A percentile compares a stretch with the other conserved stretches of the same genome.
These are phyloP conservation scores for Gastrolobium bilobum DNA, from an alignment of 306 rosid genomes.

Conservation along the genomic window DNA sequence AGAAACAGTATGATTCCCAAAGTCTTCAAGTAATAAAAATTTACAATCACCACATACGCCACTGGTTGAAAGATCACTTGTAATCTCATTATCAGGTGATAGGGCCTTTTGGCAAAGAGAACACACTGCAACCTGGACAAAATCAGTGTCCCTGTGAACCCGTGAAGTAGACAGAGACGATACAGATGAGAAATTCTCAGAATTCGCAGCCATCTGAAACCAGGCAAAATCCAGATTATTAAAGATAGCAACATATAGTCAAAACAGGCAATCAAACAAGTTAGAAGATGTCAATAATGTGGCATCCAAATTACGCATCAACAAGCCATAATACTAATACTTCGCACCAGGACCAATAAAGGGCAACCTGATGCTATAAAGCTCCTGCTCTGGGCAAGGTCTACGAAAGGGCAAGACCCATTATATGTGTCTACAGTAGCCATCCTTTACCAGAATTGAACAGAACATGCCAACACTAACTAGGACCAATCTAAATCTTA, in stretches of 20 bases:
- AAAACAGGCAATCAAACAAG: slow-evolving; percentile 14
- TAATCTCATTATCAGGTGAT: slow-evolving; percentile 61
- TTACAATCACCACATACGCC: slow-evolving; percentile 89
- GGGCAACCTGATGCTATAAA: too few species aligned
- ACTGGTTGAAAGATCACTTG: slow-evolving; percentile 53
- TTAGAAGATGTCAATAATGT: neutral
- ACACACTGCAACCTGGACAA: slow-evolving; percentile 62
- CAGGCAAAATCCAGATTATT: slow-evolving; percentile 41
- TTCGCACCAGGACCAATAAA: slow-evolving; percentile 20
- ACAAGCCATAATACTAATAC: neutral
- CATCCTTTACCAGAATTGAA: too few species aligned
- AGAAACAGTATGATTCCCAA: slow-evolving; percentile 50
- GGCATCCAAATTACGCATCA: slow-evolving; percentile 15
- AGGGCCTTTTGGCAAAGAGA: slow-evolving; percentile 68
- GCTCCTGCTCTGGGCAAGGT: too few species aligned
- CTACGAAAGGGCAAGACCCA: too few species aligned
- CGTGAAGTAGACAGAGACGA: slow-evolving; percentile 50
- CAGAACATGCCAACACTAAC: neutral
- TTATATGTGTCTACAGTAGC: too few species aligned
- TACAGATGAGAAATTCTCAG: slow-evolving; percentile 53
- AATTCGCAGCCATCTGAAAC: slow-evolving; percentile 70
- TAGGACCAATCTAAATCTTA: slow-evolving; percentile 14
- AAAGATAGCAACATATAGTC: slow-evolving; percentile 23
- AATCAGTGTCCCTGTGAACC: slow-evolving; percentile 38
- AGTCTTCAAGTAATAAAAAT: slow-evolving; percentile 83